Evolutionary conservation across 129 eudicot genomes (phyloP).

Genomic region (Ambrosia artemisiifolia): DNA sequence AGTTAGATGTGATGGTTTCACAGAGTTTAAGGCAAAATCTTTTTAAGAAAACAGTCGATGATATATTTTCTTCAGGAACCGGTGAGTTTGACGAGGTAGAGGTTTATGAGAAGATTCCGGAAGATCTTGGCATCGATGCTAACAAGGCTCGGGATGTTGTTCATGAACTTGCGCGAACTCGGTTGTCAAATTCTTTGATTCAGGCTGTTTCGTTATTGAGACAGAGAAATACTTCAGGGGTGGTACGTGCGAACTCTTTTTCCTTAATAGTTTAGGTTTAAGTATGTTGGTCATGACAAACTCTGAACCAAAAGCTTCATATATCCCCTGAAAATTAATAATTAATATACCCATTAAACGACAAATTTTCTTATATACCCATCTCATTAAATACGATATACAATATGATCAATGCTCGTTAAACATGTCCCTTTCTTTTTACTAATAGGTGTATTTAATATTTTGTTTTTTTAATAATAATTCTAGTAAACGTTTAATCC

Average conservation of each 20-base stretch:
- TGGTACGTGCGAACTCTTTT: slow-evolving; percentile 48
- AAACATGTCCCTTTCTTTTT: neutral
- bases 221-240: slow-evolving; percentile 79
- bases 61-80: slow-evolving; percentile 85
- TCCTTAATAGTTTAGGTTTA: neutral
- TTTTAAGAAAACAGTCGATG: slow-evolving; percentile 68
- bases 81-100: slow-evolving; percentile 93
- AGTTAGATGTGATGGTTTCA: slow-evolving; percentile 77
- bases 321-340: neutral
- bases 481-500: too few relatives aligned
- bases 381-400: neutral
- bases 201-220: slow-evolving; percentile 81
- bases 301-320: neutral
- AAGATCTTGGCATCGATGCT: slow-evolving; percentile 63
- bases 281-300: neutral
- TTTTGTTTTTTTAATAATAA: too few relatives aligned
- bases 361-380: neutral
- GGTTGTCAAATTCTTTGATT: slow-evolving; percentile 62
- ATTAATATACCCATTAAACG: neutral
- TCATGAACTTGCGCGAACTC: slow-evolving; percentile 63
- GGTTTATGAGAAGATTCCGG: slow-evolving; percentile 77
- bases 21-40: slow-evolving; percentile 61
- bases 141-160: slow-evolving; percentile 71
- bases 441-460: too few relatives aligned
- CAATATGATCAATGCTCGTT: neutral